These are phyloP conservation scores for Phytophthora meadii DNA, from an alignment of 352 stramenopile genomes.

Conservation along the genomic window DNA sequence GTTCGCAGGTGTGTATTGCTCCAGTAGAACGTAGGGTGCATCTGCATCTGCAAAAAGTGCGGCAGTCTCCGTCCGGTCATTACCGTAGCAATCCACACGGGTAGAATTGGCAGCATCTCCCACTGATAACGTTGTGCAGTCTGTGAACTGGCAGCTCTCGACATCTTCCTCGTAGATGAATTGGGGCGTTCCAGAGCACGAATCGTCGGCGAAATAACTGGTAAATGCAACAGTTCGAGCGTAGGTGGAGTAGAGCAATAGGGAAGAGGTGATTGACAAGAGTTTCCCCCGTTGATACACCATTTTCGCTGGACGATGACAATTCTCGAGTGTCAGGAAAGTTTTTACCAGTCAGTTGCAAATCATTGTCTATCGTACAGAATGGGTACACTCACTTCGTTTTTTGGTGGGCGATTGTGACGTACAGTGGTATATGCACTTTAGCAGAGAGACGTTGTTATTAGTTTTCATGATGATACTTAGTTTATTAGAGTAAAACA, in stretches of 20 bases:
- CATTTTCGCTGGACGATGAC: not conserved
- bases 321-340: not conserved
- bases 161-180: conserved; percentile 34
- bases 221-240: conserved; percentile 26
- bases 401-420: conserved; percentile 9
- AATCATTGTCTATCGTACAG: not conserved
- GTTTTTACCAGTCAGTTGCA: conserved; percentile 1
- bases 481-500: no score
- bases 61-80: conserved; percentile 20
- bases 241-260: not conserved
- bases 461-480: not conserved
- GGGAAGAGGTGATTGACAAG: not conserved
- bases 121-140: conserved; percentile 13
- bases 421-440: not conserved
- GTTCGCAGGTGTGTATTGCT: conserved; percentile 26
- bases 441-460: not conserved
- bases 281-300: no score
- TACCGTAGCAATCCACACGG: conserved; percentile 23
- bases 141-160: conserved; percentile 18
- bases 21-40: conserved; percentile 25
- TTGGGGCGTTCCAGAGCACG: conserved; percentile 18
- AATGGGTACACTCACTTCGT: conserved; percentile 22
- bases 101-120: conserved; percentile 13
- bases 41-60: conserved; percentile 21
- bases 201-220: conserved; percentile 22